Evolutionary conservation across 768 basidiomycete genomes (phyloP), one percentile per base, ranked within the genome.

Genomic region (Lentinus brumalis): DNA sequence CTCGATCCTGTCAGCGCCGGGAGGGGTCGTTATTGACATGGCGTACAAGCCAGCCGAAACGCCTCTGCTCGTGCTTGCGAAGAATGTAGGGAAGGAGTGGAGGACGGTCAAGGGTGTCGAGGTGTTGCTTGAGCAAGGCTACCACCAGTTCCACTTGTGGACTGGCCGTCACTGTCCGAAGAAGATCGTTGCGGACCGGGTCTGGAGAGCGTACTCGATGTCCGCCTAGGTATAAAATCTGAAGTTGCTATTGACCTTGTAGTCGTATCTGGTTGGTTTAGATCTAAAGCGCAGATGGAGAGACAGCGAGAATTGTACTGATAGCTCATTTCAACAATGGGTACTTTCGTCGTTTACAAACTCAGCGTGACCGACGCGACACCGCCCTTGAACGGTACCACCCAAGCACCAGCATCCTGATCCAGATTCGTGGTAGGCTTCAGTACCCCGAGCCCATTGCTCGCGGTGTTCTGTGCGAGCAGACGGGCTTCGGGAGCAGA

Each of bases 11-110:
- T 72, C 75, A 2, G 81, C 83, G 62, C 72, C 80, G n/a, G 89
- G 88, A 1, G 86, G 86, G 3, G 83, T 91, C 3, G 88, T 95
- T 11, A 81, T 98, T 11, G 97, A 99, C 67, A 91, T 97, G 89
- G 94, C 96, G 18, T 98, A 98, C 73, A 88, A 88, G 66, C 97
- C 96, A 0, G 84, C 88, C 3, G 82, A 86, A 66, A 98, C 96
- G 14, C 88, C 95, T 0, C 73, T 99, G 56, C 75, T 98, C 29
- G 70, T 73, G 54, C 74, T 96, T 14, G 95, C 93, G 4, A 79
- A 81, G 66, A 68, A 71, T 41, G 75, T 71, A 26, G 78, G 63
- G 18, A 59, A 72, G 31, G 78, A 81, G 38, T 96, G 95, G 95
- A 77, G 73, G 10, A 75, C 78, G 4, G 89, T 94, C n/a, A 81